Conservation (phyloP, 2,329 filamentous ascomycete genomes). For the Fusarium paranaense region DNA sequence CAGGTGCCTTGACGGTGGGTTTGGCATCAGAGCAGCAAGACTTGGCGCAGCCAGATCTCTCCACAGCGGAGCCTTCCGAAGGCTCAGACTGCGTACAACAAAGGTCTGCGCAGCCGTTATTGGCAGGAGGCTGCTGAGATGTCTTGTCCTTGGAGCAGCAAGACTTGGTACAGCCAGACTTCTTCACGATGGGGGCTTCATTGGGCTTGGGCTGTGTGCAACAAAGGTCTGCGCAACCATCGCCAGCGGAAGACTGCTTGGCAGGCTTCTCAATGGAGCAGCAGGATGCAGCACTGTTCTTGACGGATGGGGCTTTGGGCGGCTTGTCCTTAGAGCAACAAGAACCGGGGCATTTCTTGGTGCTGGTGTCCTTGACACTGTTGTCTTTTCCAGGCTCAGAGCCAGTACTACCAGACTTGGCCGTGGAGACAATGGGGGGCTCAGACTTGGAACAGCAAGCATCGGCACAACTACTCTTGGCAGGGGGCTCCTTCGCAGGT, state of each 20-base stretch:
- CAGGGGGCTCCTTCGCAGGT: not conserved
- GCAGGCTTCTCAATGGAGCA: not conserved
- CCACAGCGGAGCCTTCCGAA: not conserved
- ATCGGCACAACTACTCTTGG: not conserved
- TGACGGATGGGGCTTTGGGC: not conserved
- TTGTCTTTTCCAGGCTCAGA: not conserved
- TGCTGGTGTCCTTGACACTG: not conserved
- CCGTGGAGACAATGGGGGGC: not conserved
- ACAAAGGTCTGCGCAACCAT: not conserved
- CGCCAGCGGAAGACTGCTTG: not conserved
- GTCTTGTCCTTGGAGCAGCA: constrained; percentile 1
- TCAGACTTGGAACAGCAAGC: not conserved
- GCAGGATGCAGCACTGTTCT: not conserved
- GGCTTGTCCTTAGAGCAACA: constrained; percentile 17
- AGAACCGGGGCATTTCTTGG: not conserved
- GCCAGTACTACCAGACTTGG: not conserved
- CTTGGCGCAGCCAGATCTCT: not conserved
- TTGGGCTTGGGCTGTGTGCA: not conserved
- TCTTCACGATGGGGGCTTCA: not conserved
- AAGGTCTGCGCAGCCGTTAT: not conserved
- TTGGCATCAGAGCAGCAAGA: not conserved
- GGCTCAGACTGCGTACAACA: not conserved
- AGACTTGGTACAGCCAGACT: not conserved
- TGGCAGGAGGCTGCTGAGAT: not conserved
- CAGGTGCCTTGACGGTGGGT: not conserved